Evolutionary conservation across 2,329 filamentous ascomycete genomes (phyloP).

Genomic region (Monascus ruber): DNA sequence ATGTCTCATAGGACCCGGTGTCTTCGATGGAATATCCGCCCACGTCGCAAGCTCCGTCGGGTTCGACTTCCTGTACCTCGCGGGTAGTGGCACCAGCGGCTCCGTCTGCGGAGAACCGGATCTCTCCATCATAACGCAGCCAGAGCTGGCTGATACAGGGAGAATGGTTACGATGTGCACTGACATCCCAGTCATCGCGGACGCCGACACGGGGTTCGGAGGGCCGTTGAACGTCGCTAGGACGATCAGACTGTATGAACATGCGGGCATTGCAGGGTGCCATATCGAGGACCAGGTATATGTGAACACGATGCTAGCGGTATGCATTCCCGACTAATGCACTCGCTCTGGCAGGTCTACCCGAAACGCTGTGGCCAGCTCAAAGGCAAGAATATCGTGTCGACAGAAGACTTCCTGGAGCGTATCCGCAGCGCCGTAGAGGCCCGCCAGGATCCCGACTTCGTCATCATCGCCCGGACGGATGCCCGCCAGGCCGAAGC

Average conservation of each 20-base stretch:
- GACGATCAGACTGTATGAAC: slow-evolving; percentile 42
- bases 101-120: neutral
- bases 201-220: slow-evolving; percentile 15
- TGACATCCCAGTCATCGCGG: slow-evolving; percentile 9
- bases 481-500: slow-evolving; percentile 48
- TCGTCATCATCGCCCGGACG: slow-evolving; percentile 54
- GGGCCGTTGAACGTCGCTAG: slow-evolving; percentile 29
- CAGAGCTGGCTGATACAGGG: neutral
- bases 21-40: neutral
- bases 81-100: neutral
- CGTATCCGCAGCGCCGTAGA: slow-evolving; percentile 49
- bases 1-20: neutral
- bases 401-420: slow-evolving; percentile 38
- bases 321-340: slow-evolving; percentile 13
- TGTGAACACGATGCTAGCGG: neutral
- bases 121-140: neutral
- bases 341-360: neutral
- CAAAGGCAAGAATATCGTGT: slow-evolving; percentile 49
- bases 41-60: neutral
- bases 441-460: slow-evolving; percentile 40
- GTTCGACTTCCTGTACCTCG: neutral
- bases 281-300: slow-evolving; percentile 55
- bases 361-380: slow-evolving; percentile 55
- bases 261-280: slow-evolving; percentile 46
- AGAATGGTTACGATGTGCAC: neutral